Conservation (phyloP, 345 rosid genomes). For the Zanthoxylum bungeanum region DNA sequence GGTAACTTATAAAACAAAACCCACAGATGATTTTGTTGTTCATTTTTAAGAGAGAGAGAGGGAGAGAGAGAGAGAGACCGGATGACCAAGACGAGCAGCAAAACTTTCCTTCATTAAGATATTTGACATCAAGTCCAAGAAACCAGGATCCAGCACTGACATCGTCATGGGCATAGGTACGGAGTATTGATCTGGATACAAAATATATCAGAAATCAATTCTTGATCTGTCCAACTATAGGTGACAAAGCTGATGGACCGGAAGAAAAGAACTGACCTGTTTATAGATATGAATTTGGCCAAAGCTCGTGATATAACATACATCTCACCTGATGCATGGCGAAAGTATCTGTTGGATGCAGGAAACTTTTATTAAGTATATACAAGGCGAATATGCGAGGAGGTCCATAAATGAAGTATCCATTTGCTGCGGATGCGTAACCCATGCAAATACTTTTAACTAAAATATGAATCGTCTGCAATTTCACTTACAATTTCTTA, state of each 20-base stretch:
- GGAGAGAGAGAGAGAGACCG: slow-evolving; percentile 36
- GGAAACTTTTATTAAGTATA: not conserved
- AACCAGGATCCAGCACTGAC: slow-evolving; percentile 81
- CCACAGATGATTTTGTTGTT: not conserved
- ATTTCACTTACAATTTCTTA: slow-evolving; percentile 61
- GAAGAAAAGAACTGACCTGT: slow-evolving; percentile 42
- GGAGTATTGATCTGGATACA: slow-evolving; percentile 52
- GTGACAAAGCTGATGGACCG: not conserved
- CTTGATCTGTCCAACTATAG: not conserved
- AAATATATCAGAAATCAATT: slow-evolving; percentile 1
- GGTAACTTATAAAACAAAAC: not conserved
- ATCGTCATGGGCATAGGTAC: slow-evolving; percentile 68
- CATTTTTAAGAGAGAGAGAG: not conserved
- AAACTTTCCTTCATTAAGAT: slow-evolving; percentile 64
- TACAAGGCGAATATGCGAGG: not conserved
- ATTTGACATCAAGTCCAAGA: slow-evolving; percentile 63
- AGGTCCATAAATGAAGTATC: not conserved
- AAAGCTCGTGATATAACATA: slow-evolving; percentile 58
- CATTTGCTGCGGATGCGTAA: not conserved
- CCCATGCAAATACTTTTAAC: not conserved
- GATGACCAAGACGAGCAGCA: slow-evolving; percentile 78
- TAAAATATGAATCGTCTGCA: not conserved
- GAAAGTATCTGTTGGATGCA: slow-evolving; percentile 52
- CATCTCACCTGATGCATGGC: slow-evolving; percentile 83
- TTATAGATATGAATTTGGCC: slow-evolving; percentile 70